These are phyloP conservation scores for Trichoderma orchidacearum DNA, from an alignment of 495 filamentous ascomycete genomes.

Conservation along the genomic window DNA sequence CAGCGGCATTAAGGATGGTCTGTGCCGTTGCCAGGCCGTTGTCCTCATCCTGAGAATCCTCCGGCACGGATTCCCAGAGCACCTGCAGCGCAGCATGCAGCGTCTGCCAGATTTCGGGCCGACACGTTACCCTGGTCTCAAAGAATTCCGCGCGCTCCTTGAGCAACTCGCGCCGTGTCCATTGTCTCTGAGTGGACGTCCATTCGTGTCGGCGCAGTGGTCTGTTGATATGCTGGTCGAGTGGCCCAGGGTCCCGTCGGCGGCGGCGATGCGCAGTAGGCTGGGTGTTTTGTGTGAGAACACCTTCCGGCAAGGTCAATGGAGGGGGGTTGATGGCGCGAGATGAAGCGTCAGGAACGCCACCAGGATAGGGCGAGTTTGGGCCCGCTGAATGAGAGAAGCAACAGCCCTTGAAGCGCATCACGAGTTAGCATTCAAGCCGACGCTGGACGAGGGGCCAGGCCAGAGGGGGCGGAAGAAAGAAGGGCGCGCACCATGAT, in stretches of 20 bases:
- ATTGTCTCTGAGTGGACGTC: constrained; percentile 26
- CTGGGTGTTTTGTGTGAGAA: constrained; percentile 3
- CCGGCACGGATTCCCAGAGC: constrained; percentile 33
- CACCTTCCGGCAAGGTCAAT: constrained; percentile 1
- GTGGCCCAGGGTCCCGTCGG: constrained; percentile 7
- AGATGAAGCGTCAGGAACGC: constrained; percentile 23
- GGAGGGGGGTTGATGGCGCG: constrained; percentile 26
- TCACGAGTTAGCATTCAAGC: constrained; percentile 4
- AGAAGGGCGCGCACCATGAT: neutral
- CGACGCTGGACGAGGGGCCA: neutral
- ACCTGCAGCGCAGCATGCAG: constrained; percentile 51
- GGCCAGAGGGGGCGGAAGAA: neutral
- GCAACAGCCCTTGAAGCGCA: constrained; percentile 29
- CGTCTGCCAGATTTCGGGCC: constrained; percentile 65
- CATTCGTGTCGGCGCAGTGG: constrained; percentile 34
- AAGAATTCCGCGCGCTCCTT: constrained; percentile 55
- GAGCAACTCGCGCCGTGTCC: constrained; percentile 29
- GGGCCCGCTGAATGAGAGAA: constrained; percentile 27
- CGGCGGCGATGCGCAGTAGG: constrained; percentile 7
- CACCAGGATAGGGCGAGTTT: constrained; percentile 28
- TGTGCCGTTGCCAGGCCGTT: constrained; percentile 57
- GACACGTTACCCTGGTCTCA: constrained; percentile 69
- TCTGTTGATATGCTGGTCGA: constrained; percentile 35
- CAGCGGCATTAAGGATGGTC: constrained; percentile 61
- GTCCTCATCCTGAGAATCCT: constrained; percentile 7